Evolutionary conservation across 495 filamentous ascomycete species (phyloP).

Genomic region (Elasticomyces elasticus): DNA sequence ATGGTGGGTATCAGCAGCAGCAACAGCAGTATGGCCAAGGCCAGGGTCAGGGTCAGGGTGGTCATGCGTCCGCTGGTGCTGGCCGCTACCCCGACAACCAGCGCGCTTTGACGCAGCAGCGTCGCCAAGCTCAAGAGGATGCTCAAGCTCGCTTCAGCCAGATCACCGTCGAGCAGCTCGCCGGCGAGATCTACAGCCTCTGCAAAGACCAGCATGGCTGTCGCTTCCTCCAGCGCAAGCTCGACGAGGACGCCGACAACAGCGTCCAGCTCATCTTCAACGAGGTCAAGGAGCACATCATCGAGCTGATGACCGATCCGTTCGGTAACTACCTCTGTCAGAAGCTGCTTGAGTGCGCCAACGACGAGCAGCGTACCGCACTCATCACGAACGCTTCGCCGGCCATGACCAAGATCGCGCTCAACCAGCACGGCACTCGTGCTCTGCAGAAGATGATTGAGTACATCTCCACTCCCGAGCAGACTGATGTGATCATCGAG

Average conservation of each 20-base stretch:
- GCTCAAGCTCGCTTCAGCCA: constrained; percentile 6
- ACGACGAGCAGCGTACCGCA: constrained; percentile 84
- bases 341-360: constrained; percentile 87
- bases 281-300: constrained; percentile 81
- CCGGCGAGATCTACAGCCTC: constrained; percentile 69
- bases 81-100: constrained; percentile 13
- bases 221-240: constrained; percentile 86
- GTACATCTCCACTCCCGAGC: constrained; percentile 69
- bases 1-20: constrained; percentile 36
- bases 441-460: constrained; percentile 99
- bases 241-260: constrained; percentile 79
- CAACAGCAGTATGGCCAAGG: constrained; percentile 38
- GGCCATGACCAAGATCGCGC: constrained; percentile 78
- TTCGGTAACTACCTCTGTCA: constrained; percentile 98
- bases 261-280: constrained; percentile 85
- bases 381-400: constrained; percentile 80
- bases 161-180: constrained; percentile 63
- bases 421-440: constrained; percentile 93
- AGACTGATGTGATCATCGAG: constrained; percentile 70
- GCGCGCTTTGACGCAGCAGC: constrained; percentile 9
- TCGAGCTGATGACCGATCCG: constrained; percentile 96
- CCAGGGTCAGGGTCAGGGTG: constrained; percentile 29
- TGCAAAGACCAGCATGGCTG: constrained; percentile 98
- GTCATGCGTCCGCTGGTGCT: constrained; percentile 12
- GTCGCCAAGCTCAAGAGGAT: constrained; percentile 42